These are phyloP conservation scores for Pyrenochaeta sp. DNA, from an alignment of 2,329 filamentous ascomycete species.

Conservation along the genomic window DNA sequence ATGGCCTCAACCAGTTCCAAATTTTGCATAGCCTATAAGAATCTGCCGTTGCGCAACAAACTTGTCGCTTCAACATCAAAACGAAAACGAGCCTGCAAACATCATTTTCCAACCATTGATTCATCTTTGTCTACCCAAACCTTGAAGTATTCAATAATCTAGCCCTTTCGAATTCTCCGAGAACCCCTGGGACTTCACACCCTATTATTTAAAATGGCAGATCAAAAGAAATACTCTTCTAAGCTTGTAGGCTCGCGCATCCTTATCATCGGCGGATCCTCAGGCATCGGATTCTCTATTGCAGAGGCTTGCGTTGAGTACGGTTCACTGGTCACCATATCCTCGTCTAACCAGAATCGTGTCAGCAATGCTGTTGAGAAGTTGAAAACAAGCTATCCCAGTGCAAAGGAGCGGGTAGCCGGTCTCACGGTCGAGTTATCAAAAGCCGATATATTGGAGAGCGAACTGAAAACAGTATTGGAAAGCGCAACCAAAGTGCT, in stretches of 20 bases:
- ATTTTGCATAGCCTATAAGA: too few relatives aligned
- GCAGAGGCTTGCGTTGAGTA: slow-evolving; percentile 66
- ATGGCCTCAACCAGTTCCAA: too few relatives aligned
- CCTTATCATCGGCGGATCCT: slow-evolving; percentile 70
- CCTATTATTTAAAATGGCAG: slow-evolving; percentile 31
- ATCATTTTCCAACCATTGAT: too few relatives aligned
- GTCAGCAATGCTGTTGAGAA: slow-evolving; percentile 57
- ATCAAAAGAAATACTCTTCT: slow-evolving; percentile 57
- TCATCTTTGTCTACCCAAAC: too few relatives aligned
- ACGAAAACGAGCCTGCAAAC: too few relatives aligned
- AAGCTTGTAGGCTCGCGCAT: slow-evolving; percentile 59
- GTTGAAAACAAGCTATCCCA: slow-evolving; percentile 56
- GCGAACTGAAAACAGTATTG: slow-evolving; percentile 59
- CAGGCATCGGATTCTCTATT: slow-evolving; percentile 69
- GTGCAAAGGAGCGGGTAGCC: slow-evolving; percentile 48
- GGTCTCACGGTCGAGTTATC: slow-evolving; percentile 61
- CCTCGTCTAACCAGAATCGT: slow-evolving; percentile 64
- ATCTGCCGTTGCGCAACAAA: too few relatives aligned
- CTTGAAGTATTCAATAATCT: too few relatives aligned
- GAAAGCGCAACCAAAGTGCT: slow-evolving; percentile 42
- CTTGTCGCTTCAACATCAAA: too few relatives aligned
- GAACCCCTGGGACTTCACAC: too few relatives aligned
- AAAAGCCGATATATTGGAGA: slow-evolving; percentile 56
- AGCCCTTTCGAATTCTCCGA: too few relatives aligned
- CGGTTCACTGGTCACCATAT: slow-evolving; percentile 66